Percentiles rank a stretch among this genome's conserved stretches.
These are phyloP conservation scores for Purshia tridentata DNA, from an alignment of 306 rosid species.

Conservation along the genomic window DNA sequence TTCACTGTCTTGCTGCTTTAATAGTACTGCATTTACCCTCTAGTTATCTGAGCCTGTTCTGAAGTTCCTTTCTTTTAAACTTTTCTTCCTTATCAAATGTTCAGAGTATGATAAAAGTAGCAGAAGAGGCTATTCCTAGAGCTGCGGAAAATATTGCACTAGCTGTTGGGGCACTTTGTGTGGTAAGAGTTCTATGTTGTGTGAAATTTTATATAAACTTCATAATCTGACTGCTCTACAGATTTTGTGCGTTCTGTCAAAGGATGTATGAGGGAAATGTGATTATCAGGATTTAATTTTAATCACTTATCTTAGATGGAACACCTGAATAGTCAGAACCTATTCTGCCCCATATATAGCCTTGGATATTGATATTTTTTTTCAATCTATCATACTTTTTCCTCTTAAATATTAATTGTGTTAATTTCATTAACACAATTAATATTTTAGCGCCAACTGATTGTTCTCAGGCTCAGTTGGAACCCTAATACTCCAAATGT, in stretches of 20 bases:
- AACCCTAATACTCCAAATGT: neutral
- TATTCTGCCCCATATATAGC: neutral
- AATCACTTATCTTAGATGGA: neutral
- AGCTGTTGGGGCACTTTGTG: slow-evolving; percentile 91
- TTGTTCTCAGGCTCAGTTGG: neutral
- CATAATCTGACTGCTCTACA: slow-evolving; percentile 23
- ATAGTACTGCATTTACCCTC: slow-evolving; percentile 18
- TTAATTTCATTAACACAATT: too few species aligned
- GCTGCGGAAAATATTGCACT: slow-evolving; percentile 92
- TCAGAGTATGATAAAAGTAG: slow-evolving; percentile 65
- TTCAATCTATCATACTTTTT: neutral
- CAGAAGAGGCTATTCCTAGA: slow-evolving; percentile 81
- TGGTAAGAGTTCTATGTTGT: slow-evolving; percentile 52
- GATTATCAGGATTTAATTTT: neutral
- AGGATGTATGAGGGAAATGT: neutral
- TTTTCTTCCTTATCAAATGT: slow-evolving; percentile 18
- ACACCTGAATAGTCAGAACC: neutral
- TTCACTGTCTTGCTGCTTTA: slow-evolving; percentile 29
- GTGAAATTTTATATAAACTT: slow-evolving; percentile 12
- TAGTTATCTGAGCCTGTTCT: slow-evolving; percentile 19
- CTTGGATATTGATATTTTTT: neutral
- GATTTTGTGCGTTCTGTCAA: slow-evolving; percentile 16
- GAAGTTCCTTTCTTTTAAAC: slow-evolving; percentile 21
- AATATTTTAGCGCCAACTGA: neutral
- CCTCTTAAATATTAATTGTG: neutral